These are phyloP conservation scores for Puccinellia tenuiflora DNA, from an alignment of 176 grass and related monocot genomes.

Conservation along the genomic window DNA sequence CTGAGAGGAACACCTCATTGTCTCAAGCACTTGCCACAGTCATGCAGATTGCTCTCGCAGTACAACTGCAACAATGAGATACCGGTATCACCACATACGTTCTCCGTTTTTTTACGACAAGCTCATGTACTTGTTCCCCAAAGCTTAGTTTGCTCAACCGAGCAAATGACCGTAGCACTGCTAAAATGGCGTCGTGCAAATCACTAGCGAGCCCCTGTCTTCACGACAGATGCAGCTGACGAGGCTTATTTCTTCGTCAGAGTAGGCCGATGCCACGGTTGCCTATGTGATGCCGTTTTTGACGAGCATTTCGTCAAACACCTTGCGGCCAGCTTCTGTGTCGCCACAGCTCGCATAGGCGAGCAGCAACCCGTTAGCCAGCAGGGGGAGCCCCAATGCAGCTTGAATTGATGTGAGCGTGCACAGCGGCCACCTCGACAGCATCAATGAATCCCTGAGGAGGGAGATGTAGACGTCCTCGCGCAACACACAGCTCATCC, in stretches of 20 bases:
- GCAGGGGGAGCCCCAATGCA: too few species aligned
- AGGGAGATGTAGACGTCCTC: slow-evolving; percentile 78
- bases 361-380: too few species aligned
- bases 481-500: slow-evolving; percentile 40
- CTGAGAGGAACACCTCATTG: slow-evolving; percentile 8
- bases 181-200: slow-evolving; percentile 20
- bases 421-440: too few species aligned
- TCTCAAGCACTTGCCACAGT: slow-evolving; percentile 34
- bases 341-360: too few species aligned
- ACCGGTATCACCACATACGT: too few species aligned
- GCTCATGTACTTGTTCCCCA: slow-evolving; percentile 50
- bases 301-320: too few species aligned
- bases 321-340: too few species aligned
- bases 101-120: slow-evolving; percentile 37
- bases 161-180: slow-evolving; percentile 47
- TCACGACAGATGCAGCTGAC: slow-evolving; percentile 40
- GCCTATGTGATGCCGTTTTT: too few species aligned
- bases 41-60: not conserved
- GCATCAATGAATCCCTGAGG: too few species aligned
- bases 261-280: too few species aligned
- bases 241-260: slow-evolving; percentile 31
- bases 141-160: slow-evolving; percentile 4
- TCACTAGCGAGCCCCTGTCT: not conserved
- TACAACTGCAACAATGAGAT: slow-evolving; percentile 65
- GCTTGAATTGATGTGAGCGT: too few species aligned